phyloP scores from a whole-genome alignment of 2,329 filamentous ascomycete genomes.

The Apiospora pterosperma region DNA sequence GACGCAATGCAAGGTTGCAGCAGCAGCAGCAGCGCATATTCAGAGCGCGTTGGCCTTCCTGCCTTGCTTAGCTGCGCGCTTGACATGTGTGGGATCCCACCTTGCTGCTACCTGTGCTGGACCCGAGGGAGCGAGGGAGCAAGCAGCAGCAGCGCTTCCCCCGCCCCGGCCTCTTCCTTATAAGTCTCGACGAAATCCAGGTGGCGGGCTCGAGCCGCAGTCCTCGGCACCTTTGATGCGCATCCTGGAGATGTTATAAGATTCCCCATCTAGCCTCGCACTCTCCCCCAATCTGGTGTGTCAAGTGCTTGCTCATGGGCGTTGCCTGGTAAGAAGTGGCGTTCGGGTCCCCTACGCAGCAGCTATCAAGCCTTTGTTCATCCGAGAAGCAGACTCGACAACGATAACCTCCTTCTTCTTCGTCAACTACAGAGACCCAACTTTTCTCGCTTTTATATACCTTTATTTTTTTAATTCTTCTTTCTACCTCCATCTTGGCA shows the following conservation, averaged over 20 bases:
- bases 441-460: no score
- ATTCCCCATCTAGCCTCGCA: not conserved
- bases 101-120: no score
- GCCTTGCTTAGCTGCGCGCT: no score
- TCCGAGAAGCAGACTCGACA: no score
- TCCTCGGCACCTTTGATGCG: not conserved
- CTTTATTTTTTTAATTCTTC: no score
- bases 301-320: not conserved
- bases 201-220: not conserved
- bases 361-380: no score
- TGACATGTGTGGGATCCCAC: no score
- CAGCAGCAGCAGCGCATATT: not conserved
- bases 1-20: not conserved
- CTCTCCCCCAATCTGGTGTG: not conserved
- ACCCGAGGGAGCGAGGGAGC: no score
- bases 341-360: no score
- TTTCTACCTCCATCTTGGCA: no score
- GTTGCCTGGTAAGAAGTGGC: not conserved
- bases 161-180: not conserved
- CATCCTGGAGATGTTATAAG: not conserved
- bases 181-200: not conserved
- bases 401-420: no score
- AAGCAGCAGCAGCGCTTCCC: not conserved
- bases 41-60: not conserved
- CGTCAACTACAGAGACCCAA: no score